Evolutionary conservation across 192 early-diverging fungal genomes (phyloP), one percentile per base, ranked within the genome.

Genomic region (Backusella tuberculispora): DNA sequence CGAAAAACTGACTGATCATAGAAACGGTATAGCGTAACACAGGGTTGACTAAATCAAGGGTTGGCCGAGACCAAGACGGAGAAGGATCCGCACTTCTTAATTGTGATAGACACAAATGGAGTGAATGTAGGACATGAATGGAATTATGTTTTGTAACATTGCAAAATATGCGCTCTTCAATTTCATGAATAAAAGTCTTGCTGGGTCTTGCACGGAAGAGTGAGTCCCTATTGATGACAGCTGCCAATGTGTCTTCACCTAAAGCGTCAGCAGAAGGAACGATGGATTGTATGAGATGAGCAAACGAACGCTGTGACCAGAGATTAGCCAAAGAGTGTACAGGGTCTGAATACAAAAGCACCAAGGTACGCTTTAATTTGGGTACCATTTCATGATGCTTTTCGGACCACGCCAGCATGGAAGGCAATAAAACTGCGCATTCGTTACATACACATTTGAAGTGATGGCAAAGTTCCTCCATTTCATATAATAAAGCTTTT

Each of bases 391-490:
- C 50, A 19, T 15, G 40, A 15, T 73, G 47, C 26, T 76, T 67
- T 10, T 76, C 67, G 8, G 79, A 71, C 68, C 76, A 76, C 2
- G 79, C 65, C 38, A 80, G 64, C 65, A 80, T 76, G 34, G 75
- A 80, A 10, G 79, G 79, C 44, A 80, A 63, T n/a, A 80, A 29
- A 6, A 66, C 29, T 8, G 68, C 75, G 71, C 79, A 80, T n/a
- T 69, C 69, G n/a, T 46, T 29, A 44, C 79, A 80, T 5, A 60
- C 37, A 69, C 79, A 80, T 45, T 80, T 76, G 63, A 80, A 80
- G 2, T 71, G 15, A 63, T 80, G 71, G 42, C 79, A 80, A 7
- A 74, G 37, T 0, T 21, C 10, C 5, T 40, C 56, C 6, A 80
- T 76, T 40, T 76, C 65, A 68, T 75, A 42, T 37, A 78, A 29